Percentiles rank a stretch among this genome's conserved stretches.
These are phyloP conservation scores for Trifolium pratense DNA, from an alignment of 306 rosid species.

Conservation along the genomic window DNA sequence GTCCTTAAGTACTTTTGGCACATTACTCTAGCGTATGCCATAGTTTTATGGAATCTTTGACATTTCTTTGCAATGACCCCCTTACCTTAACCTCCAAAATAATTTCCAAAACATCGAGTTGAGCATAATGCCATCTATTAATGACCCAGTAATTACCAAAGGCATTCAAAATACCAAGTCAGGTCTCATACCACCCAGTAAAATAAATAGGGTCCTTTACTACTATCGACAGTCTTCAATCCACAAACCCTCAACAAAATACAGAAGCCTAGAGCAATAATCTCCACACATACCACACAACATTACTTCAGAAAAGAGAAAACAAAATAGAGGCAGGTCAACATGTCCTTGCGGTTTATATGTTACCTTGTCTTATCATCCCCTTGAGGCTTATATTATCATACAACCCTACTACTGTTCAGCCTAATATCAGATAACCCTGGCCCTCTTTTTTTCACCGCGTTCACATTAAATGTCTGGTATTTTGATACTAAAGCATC, in stretches of 20 bases:
- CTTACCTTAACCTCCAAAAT: not conserved
- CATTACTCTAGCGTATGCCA: not conserved
- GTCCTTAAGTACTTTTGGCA: not conserved
- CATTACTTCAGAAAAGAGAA: conserved; percentile 18
- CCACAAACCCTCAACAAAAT: not conserved
- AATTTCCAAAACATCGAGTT: conserved; percentile 4
- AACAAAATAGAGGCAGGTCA: not conserved
- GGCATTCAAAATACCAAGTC: not conserved
- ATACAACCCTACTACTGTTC: not conserved
- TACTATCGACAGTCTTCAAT: not conserved
- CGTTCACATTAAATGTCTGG: not conserved
- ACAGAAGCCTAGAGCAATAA: conserved; percentile 4
- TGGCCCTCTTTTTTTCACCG: not conserved
- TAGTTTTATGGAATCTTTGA: conserved; percentile 13
- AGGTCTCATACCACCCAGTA: not conserved
- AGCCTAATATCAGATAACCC: conserved; percentile 16
- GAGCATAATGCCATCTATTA: conserved; percentile 2
- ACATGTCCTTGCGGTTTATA: not conserved
- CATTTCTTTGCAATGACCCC: conserved; percentile 3
- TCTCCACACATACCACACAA: not conserved
- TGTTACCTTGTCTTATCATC: conserved; percentile 10
- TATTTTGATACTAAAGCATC: conserved; percentile 22
- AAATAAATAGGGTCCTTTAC: conserved; percentile 27
- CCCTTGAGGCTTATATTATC: conserved; percentile 24
- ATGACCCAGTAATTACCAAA: not conserved